Evolutionary conservation across 257 asterid species (phyloP), one percentile per base, ranked within the genome.

Genomic region (Oldenlandia corymbosa): DNA sequence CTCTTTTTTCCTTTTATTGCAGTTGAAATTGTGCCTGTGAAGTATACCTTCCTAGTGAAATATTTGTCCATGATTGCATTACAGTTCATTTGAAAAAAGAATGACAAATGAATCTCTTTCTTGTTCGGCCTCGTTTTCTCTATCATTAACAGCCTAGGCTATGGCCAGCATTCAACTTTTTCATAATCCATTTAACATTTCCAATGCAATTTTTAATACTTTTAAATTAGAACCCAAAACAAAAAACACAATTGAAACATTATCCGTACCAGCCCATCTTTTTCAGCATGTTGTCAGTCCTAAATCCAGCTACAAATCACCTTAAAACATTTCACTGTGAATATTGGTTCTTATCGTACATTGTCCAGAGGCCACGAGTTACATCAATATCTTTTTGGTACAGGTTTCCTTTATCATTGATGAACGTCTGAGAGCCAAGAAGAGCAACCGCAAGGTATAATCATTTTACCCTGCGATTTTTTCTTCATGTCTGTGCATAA

Each of bases 361-460:
- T n/a, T n/a, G n/a, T n/a, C n/a, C n/a, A n/a, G n/a, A n/a, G 27
- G 13, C 9, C 17, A 54, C 34, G 26, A 34, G 2, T 21, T 27
- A 36, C 13, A 65, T 60, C 66, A 69, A 46, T 64, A 50, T 73
- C 73, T 49, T 66, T 69, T 52, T 69, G 49, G 23, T 75, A 50
- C 84, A 89, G 99, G 91, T 92, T 65, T 70, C 71, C 66, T 89
- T 92, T 74, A 93, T 80, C 77, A 84, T 89, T 73, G 97, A 89
- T 70, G 99, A 92, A 67, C 97, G 99, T 54, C 68, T 92, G 68
- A 75, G 85, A 69, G 87, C 73, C 65, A 85, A 84, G 76, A 89
- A 82, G 68, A 51, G 78, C 78, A 71, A 85, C 45, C 88, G 90
- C 82, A 92, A 92, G 98, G 96, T 91, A 58, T 60, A 13, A 13